A percentile compares a stretch with the other conserved stretches of the same genome.
Conservation (phyloP, 129 eudicot genomes). For the Scalesia atractyloides region DNA sequence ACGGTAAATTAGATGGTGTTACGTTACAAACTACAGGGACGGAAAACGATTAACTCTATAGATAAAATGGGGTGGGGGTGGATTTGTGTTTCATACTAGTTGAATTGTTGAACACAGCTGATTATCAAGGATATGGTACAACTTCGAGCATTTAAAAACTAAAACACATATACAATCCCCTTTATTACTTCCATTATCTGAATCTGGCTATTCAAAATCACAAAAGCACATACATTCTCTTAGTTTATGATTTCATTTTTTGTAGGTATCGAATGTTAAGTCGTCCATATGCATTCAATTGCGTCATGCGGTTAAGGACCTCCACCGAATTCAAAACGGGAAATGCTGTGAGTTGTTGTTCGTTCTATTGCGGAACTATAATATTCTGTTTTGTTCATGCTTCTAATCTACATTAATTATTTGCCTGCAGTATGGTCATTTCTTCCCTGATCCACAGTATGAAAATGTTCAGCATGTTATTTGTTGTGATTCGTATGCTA, state of each 20-base stretch:
- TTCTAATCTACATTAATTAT: constrained; percentile 20
- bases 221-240: background rate
- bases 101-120: no score
- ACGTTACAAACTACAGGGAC: no score
- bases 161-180: no score
- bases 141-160: no score
- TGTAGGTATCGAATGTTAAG: constrained; percentile 96
- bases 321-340: constrained; percentile 84
- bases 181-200: background rate
- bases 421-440: constrained; percentile 89
- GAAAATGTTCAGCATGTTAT: constrained; percentile 97
- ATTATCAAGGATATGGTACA: no score
- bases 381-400: constrained; percentile 8
- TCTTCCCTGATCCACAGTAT: constrained; percentile 97
- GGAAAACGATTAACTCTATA: no score
- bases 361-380: background rate
- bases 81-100: no score
- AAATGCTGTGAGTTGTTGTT: constrained; percentile 66
- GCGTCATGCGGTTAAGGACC: constrained; percentile 84
- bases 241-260: background rate
- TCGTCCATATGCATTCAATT: constrained; percentile 94
- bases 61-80: no score
- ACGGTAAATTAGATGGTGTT: no score
- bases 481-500: constrained; percentile 94
- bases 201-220: background rate